Evolutionary conservation across 2,329 filamentous ascomycete genomes (phyloP).

Genomic region (Emericellopsis atlantica): DNA sequence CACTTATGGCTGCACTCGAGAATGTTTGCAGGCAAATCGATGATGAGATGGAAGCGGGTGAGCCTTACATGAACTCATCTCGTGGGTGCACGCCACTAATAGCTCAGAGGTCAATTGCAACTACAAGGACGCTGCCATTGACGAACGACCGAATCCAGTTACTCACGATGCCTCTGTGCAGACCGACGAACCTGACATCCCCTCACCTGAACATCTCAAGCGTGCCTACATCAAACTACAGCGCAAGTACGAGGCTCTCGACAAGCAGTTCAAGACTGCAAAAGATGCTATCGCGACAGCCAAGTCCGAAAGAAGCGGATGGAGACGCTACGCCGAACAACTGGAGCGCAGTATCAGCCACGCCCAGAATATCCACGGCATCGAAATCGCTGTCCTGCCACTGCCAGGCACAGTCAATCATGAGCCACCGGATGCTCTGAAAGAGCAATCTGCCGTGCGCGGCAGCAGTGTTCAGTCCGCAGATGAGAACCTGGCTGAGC

Average conservation of each 20-base stretch:
- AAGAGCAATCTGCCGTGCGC: background rate
- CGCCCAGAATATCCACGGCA: constrained; percentile 24
- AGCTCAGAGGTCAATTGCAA: background rate
- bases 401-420: constrained; percentile 2
- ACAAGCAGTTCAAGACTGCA: constrained; percentile 25
- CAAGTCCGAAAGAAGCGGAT: constrained; percentile 27
- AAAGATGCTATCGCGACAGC: constrained; percentile 24
- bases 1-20: constrained; percentile 25
- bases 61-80: background rate
- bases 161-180: background rate
- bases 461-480: too few relatives aligned
- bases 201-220: constrained; percentile 10
- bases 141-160: background rate
- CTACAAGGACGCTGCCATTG: background rate
- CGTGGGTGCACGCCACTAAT: background rate
- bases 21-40: constrained; percentile 26
- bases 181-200: background rate
- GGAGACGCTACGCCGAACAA: constrained; percentile 29
- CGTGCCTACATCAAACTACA: constrained; percentile 23
- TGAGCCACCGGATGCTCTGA: background rate
- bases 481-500: too few relatives aligned
- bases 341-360: constrained; percentile 28
- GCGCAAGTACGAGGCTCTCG: constrained; percentile 26
- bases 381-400: constrained; percentile 11
- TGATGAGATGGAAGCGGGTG: constrained; percentile 22